Conservation (phyloP, 2,329 filamentous ascomycete genomes). For the Cladorrhinum sp. region DNA sequence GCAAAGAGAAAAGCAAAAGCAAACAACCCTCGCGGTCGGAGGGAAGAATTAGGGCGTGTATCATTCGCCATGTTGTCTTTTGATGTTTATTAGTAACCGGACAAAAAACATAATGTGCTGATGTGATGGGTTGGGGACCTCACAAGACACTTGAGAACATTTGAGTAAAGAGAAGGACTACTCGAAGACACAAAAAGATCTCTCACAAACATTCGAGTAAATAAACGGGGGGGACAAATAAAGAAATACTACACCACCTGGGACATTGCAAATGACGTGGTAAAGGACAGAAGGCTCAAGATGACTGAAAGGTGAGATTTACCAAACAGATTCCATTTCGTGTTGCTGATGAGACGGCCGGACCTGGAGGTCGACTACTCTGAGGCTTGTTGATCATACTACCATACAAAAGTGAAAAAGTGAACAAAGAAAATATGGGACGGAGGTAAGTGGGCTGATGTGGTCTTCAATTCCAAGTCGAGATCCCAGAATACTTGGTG, state of each 20-base stretch:
- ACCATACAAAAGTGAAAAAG: neutral
- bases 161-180: neutral
- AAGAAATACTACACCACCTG: neutral
- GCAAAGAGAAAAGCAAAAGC: slow-evolving; percentile 75
- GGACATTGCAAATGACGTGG: neutral
- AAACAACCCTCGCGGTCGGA: slow-evolving; percentile 32
- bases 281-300: neutral
- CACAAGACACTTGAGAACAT: too few relatives aligned
- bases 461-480: neutral
- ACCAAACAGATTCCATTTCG: neutral
- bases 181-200: too few relatives aligned
- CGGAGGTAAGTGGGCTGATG: neutral
- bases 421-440: neutral
- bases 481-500: neutral
- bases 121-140: too few relatives aligned
- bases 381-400: neutral
- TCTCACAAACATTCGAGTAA: too few relatives aligned
- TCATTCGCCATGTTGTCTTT: neutral
- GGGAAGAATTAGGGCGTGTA: slow-evolving; percentile 42
- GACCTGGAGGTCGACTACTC: neutral
- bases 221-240: neutral
- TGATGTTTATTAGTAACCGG: neutral
- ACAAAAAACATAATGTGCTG: too few relatives aligned
- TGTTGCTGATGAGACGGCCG: neutral
- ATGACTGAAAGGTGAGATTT: neutral